phyloP scores from a whole-genome alignment of 306 rosid species.

The Alnus glutinosa region DNA sequence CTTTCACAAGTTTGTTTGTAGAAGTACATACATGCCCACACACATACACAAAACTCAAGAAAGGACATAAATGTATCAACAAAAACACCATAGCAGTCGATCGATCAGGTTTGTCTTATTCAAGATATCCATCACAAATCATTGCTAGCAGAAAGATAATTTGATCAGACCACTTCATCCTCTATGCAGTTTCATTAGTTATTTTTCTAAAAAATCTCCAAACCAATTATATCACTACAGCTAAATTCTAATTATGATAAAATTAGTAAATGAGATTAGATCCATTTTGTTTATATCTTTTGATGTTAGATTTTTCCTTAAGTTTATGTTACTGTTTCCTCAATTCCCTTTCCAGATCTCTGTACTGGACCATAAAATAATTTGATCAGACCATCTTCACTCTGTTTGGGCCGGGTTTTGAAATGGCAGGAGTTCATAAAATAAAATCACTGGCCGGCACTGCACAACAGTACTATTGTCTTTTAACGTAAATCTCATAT shows the following conservation, averaged over 20 bases:
- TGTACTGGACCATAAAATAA: conserved; percentile 26
- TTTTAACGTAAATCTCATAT: no score
- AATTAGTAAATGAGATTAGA: background rate
- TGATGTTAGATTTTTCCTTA: background rate
- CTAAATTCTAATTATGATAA: background rate
- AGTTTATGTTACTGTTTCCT: background rate
- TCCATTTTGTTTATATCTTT: background rate
- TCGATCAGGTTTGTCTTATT: no score
- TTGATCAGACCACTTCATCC: background rate
- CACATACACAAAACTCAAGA: background rate
- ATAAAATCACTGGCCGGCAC: no score
- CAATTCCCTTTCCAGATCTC: conserved; percentile 44
- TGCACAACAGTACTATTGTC: no score
- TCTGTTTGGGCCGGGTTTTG: no score
- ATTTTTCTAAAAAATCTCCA: background rate
- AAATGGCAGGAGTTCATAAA: no score
- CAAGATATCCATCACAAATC: no score
- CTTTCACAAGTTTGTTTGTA: background rate
- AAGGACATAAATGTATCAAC: background rate
- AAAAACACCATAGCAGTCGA: background rate
- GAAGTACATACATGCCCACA: background rate
- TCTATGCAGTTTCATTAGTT: background rate
- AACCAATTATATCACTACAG: background rate
- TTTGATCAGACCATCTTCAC: no score
- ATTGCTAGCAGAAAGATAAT: background rate